phyloP scores from a whole-genome alignment of 1,139 yeast genomes.

The Candida frijolesensis region DNA sequence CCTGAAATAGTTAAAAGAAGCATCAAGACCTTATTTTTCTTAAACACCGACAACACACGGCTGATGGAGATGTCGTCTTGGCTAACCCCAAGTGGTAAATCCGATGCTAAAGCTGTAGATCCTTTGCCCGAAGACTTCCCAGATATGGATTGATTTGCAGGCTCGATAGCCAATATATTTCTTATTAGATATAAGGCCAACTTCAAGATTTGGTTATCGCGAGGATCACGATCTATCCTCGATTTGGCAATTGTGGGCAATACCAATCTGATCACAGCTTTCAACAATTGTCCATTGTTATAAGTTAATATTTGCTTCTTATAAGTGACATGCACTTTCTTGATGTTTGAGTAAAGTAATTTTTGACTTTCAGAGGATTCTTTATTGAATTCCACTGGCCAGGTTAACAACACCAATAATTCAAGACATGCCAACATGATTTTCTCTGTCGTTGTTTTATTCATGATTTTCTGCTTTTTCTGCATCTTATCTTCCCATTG shows the following conservation, averaged over 20 bases:
- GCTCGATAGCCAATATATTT: slow-evolving; percentile 76
- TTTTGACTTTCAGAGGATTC: slow-evolving; percentile 62
- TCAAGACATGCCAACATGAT: slow-evolving; percentile 75
- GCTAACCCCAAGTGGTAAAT: slow-evolving; percentile 56
- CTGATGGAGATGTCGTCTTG: slow-evolving; percentile 70
- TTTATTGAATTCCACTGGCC: slow-evolving; percentile 63
- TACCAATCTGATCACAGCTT: slow-evolving; percentile 71
- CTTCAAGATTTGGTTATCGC: slow-evolving; percentile 74
- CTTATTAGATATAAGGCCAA: slow-evolving; percentile 75
- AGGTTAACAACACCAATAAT: slow-evolving; percentile 78
- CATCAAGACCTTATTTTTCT: slow-evolving; percentile 69
- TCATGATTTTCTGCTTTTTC: slow-evolving; percentile 27
- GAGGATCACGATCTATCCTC: slow-evolving; percentile 58
- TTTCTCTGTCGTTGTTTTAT: slow-evolving; percentile 50
- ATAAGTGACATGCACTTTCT: slow-evolving; percentile 67
- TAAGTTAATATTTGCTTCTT: slow-evolving; percentile 67
- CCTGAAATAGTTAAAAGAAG: slow-evolving; percentile 70
- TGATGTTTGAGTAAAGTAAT: slow-evolving; percentile 58
- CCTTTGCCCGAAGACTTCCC: slow-evolving; percentile 34
- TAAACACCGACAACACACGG: slow-evolving; percentile 57
- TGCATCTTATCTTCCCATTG: slow-evolving; percentile 62
- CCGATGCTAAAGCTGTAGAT: slow-evolving; percentile 29
- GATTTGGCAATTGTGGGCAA: slow-evolving; percentile 63
- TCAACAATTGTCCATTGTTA: slow-evolving; percentile 62
- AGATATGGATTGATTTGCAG: slow-evolving; percentile 56